Percentiles rank a stretch among this genome's conserved stretches.
Conservation (phyloP, 805 yeast species). For the Candida lessepsii region DNA sequence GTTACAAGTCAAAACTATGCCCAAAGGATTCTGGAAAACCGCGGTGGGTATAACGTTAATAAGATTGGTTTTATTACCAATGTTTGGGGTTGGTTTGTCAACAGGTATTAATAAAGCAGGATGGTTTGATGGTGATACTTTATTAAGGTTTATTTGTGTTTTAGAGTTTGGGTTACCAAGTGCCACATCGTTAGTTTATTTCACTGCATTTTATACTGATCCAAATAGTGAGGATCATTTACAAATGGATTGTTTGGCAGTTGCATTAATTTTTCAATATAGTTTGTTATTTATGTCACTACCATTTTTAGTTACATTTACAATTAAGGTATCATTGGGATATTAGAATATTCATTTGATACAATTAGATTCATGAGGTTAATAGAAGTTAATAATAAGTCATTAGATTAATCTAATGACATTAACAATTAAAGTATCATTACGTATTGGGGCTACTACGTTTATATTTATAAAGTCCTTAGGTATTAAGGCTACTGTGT, state of each 20-base stretch:
- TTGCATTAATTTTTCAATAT: conserved; percentile 73
- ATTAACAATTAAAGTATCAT: too few relatives aligned
- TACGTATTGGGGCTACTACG: too few relatives aligned
- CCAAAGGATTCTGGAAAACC: conserved; percentile 70
- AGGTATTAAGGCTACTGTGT: too few relatives aligned
- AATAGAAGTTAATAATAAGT: too few relatives aligned
- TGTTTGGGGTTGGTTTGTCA: conserved; percentile 63
- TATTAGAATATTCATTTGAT: too few relatives aligned
- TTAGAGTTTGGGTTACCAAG: conserved; percentile 80
- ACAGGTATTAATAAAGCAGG: conserved; percentile 60
- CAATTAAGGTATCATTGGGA: conserved; percentile 51
- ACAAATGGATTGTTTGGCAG: conserved; percentile 85
- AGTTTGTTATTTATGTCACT: conserved; percentile 62
- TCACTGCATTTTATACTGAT: conserved; percentile 86
- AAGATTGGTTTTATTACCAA: conserved; percentile 70
- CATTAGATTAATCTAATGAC: too few relatives aligned
- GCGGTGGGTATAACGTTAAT: conserved; percentile 54
- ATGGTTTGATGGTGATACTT: conserved; percentile 59
- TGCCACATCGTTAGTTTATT: conserved; percentile 83
- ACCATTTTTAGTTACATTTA: conserved; percentile 73
- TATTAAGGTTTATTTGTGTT: conserved; percentile 71
- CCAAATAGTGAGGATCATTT: conserved; percentile 48
- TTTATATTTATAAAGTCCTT: too few relatives aligned
- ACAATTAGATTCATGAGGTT: neutral
- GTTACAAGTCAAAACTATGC: conserved; percentile 56